Base-by-base conservation (phyloP, 371 early-diverging fungal genomes). In the Neoconidiobolus thromboides region DNA sequence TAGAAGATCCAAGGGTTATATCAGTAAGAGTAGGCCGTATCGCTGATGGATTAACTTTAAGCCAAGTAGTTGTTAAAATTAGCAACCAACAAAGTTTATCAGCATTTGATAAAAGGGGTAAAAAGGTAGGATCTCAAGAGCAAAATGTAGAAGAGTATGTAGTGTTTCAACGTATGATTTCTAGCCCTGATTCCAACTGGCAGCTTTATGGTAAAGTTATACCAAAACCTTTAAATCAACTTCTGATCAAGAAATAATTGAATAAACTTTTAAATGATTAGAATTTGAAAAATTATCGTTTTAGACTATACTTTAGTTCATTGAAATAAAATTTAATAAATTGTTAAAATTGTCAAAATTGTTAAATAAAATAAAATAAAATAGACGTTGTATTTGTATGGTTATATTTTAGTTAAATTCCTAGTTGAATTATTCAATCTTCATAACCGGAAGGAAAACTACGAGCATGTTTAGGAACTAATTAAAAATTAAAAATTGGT, bases 161-260 rank as follows among this genome's bases (percentile, higher is more conserved):
- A 53, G 83, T 85, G 3, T 81, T 83, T 69, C 87, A 86, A 67
- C 71, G 81, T 58, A 72, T 78, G 7, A 72, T 84, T 44, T 73
- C 78, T 6, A 75, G 82, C 57, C 73, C 76, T 36, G 75, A 73
- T 42, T 78, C 80, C 55, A 75, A 77, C 55, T 86, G 87, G 87
- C 69, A 69, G 58, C 75, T 86, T 39, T 82, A 81, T 61, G 82
- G 83, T 62, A 85, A 85, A 67, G 39, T 62, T 43, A 42, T 48
- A 12, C 37, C 43, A 26, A 42, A 49, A 38, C 54, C 51, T 14
- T 15, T 54, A 36, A 51, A 37, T 15, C 14, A 42, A 36, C 53
- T 50, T n/a, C 38, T 54, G 36, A 4, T 15, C 2, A 55, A 55
- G 9, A 55, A 55, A 6, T 47, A 15, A 58, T 26, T 26, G 26